Conservation (phyloP, 2,329 filamentous ascomycete species). For the Amylocarpus encephaloides region DNA sequence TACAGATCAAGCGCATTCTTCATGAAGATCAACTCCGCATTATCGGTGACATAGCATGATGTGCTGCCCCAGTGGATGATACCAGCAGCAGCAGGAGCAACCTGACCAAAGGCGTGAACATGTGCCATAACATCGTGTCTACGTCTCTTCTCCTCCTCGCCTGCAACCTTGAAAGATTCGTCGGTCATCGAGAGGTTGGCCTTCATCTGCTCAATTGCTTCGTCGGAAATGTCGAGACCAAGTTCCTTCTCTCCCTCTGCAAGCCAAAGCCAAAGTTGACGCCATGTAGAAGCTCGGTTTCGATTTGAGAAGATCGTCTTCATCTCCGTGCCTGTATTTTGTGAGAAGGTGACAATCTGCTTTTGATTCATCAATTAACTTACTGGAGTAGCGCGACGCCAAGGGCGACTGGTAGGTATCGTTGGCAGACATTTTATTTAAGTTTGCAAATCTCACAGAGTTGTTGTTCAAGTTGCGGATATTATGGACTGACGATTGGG, state of each 20-base stretch:
- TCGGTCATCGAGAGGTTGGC: constrained; percentile 65
- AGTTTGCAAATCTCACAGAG: neutral
- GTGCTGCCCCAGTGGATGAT: constrained; percentile 66
- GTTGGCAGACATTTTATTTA: constrained; percentile 25
- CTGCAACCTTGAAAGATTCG: constrained; percentile 66
- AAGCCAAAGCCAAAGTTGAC: constrained; percentile 65
- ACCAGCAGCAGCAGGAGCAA: constrained; percentile 68
- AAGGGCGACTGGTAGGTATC: constrained; percentile 63
- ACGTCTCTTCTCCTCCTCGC: constrained; percentile 67
- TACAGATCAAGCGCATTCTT: constrained; percentile 57
- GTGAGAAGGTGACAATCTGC: constrained; percentile 13
- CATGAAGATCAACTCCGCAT: constrained; percentile 57
- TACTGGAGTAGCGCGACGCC: constrained; percentile 60
- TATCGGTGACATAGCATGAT: constrained; percentile 41
- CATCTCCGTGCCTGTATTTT: constrained; percentile 50
- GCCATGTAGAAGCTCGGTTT: constrained; percentile 70
- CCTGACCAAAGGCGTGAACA: constrained; percentile 67
- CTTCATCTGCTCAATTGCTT: constrained; percentile 71
- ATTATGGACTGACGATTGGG: too few species aligned
- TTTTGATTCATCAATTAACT: constrained; percentile 12
- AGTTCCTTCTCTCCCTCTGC: constrained; percentile 78
- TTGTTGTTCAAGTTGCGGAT: neutral
- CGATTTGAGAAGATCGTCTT: constrained; percentile 72
- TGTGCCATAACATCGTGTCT: constrained; percentile 59
- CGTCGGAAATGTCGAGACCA: constrained; percentile 64